Evolutionary conservation across 495 filamentous ascomycete genomes (phyloP), one percentile per base, ranked within the genome.

Genomic region (Annulohypoxylon bovei): DNA sequence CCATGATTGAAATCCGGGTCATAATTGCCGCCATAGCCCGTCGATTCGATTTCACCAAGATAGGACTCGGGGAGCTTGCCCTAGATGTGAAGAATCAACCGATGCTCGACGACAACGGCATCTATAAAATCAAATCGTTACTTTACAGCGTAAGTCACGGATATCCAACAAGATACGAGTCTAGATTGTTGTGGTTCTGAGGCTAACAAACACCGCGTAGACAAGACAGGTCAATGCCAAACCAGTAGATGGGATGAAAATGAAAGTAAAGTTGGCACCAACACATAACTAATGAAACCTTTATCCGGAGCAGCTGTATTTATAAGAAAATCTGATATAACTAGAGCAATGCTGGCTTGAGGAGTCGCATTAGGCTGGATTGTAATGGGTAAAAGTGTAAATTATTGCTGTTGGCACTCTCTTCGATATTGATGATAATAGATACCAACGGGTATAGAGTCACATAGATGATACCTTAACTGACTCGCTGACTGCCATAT

Each of bases 141-240:
- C 35, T 87, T 28, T 84, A 83, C 59, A 82, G 78, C 71, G 83
- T 84, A 44, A 81, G 83, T 40, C n/a, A n/a, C n/a, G n/a, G n/a
- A n/a, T n/a, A n/a, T n/a, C n/a, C n/a, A n/a, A n/a, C n/a, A n/a
- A n/a, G n/a, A n/a, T 6, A 47, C 30, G 20, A 18, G 5, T 35
- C 27, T 40, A 18, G 3, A 5, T 4, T 22, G 14, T 5, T 35
- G 0, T 22, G 16, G 14, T 47, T 14, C 8, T 12, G 22, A 25
- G 3, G 40, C 40, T 30, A 47, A 40, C 40, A 32, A 47, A 47
- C 25, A 18, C 4, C 11, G 16, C 16, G 9, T 49, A 80, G 76
- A 75, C 65, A 5, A 20, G 55, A 8, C 73, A 79, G 47, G 57
- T 81, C 7, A 81, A 78, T 14, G 60, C 78, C 1, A 78, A 78